Percentiles rank a stretch among this genome's conserved stretches.
These are phyloP conservation scores for Brasilioporus rufonigricans DNA, from an alignment of 768 basidiomycete genomes.

Conservation along the genomic window DNA sequence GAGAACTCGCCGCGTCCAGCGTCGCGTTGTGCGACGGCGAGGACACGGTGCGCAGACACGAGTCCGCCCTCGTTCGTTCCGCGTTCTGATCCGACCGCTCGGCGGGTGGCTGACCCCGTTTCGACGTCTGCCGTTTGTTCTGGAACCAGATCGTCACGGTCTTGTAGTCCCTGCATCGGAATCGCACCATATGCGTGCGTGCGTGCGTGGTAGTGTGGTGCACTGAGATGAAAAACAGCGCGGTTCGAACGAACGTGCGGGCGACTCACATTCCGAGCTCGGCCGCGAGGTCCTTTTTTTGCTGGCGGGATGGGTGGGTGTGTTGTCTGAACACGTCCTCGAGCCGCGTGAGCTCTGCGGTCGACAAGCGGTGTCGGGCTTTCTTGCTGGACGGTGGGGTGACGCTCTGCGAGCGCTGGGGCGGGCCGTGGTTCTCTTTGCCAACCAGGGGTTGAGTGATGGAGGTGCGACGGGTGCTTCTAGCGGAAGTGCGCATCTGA, in stretches of 20 bases:
- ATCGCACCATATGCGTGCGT: too few species aligned
- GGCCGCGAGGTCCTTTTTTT: slow-evolving; percentile 28
- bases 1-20: slow-evolving; percentile 4
- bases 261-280: slow-evolving; percentile 29
- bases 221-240: not conserved
- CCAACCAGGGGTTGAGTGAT: slow-evolving; percentile 1
- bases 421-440: slow-evolving; percentile 17
- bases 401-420: not conserved
- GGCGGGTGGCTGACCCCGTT: slow-evolving; percentile 21
- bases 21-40: slow-evolving; percentile 31
- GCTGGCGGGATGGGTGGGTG: slow-evolving; percentile 31
- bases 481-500: slow-evolving; percentile 26
- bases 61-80: slow-evolving; percentile 13
- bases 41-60: slow-evolving; percentile 28
- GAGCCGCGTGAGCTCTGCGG: slow-evolving; percentile 25
- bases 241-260: not conserved
- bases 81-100: not conserved
- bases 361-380: slow-evolving; percentile 39
- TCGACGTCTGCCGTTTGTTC: slow-evolving; percentile 66
- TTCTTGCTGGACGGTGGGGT: slow-evolving; percentile 18
- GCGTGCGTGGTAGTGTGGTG: not conserved
- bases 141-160: slow-evolving; percentile 76
- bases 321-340: slow-evolving; percentile 26
- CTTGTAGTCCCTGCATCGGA: slow-evolving; percentile 39
- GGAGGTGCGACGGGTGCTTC: slow-evolving; percentile 27